phyloP scores from a whole-genome alignment of 768 basidiomycete genomes.

The Hericium alpestre region DNA sequence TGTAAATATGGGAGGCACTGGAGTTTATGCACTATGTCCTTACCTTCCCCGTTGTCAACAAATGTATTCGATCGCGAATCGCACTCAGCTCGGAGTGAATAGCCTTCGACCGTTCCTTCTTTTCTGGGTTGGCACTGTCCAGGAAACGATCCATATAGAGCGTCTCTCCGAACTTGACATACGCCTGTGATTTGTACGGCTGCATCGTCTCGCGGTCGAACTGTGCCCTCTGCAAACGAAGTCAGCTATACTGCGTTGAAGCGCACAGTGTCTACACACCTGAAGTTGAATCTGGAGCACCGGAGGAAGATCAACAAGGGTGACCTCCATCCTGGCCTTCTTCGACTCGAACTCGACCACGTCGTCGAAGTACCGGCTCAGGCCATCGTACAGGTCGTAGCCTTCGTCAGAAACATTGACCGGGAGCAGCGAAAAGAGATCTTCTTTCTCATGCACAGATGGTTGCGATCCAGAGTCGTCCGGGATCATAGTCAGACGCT shows the following conservation, averaged over 20 bases:
- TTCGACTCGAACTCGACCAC: slow-evolving; percentile 79
- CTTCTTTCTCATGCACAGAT: slow-evolving; percentile 73
- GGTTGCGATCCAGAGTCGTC: slow-evolving; percentile 25
- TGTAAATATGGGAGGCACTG: neutral
- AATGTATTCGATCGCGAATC: slow-evolving; percentile 57
- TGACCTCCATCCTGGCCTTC: slow-evolving; percentile 80
- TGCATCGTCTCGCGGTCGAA: slow-evolving; percentile 88
- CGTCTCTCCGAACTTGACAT: slow-evolving; percentile 81
- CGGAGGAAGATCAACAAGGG: slow-evolving; percentile 78
- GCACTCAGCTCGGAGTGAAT: slow-evolving; percentile 57
- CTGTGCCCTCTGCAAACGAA: slow-evolving; percentile 61
- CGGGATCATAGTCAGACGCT: slow-evolving; percentile 36
- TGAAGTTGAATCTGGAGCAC: slow-evolving; percentile 92
- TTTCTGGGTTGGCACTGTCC: slow-evolving; percentile 59
- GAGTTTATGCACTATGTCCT: slow-evolving; percentile 1
- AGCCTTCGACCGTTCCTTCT: slow-evolving; percentile 58
- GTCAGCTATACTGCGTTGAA: too few species aligned
- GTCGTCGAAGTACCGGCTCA: slow-evolving; percentile 86
- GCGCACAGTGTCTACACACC: slow-evolving; percentile 31
- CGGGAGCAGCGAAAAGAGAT: slow-evolving; percentile 87
- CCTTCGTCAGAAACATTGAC: slow-evolving; percentile 87
- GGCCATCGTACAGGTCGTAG: slow-evolving; percentile 87
- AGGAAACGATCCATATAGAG: slow-evolving; percentile 90
- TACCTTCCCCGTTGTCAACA: slow-evolving; percentile 67
- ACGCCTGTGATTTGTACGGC: slow-evolving; percentile 92